Evolutionary conservation across 1,139 yeast genomes (phyloP).

Genomic region (Blastobotrys ciferrii): DNA sequence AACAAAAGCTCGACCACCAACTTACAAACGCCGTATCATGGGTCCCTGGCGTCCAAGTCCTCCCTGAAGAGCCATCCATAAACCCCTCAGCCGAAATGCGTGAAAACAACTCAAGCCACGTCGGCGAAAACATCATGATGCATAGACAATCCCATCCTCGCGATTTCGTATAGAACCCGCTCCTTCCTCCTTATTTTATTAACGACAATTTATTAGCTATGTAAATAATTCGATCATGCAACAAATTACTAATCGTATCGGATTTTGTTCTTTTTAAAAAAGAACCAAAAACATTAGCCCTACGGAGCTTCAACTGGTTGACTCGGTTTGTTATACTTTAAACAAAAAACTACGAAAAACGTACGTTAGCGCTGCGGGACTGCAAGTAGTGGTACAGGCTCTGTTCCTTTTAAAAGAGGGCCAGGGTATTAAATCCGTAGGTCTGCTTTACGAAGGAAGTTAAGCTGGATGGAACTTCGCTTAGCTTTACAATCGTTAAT

Average conservation of each 20-base stretch:
- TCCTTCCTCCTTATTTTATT: neutral
- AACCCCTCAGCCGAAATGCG: slow-evolving; percentile 17
- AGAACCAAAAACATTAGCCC: too few species aligned
- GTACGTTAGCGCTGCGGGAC: too few species aligned
- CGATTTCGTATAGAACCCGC: slow-evolving; percentile 3
- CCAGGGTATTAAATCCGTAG: too few species aligned
- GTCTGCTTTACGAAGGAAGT: too few species aligned
- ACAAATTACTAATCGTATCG: slow-evolving; percentile 5
- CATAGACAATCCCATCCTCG: slow-evolving; percentile 17
- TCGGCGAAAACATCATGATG: slow-evolving; percentile 22
- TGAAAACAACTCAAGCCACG: slow-evolving; percentile 15
- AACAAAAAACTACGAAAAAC: too few species aligned
- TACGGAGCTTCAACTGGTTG: too few species aligned
- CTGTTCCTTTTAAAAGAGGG: too few species aligned
- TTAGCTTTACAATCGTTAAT: too few species aligned
- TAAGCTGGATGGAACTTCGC: too few species aligned
- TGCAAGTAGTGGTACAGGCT: too few species aligned
- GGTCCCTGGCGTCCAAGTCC: slow-evolving; percentile 22
- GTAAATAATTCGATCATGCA: neutral
- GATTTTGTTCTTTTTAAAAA: too few species aligned
- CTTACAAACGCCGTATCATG: slow-evolving; percentile 21
- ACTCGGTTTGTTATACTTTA: too few species aligned
- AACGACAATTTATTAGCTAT: neutral
- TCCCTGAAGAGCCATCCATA: slow-evolving; percentile 11
- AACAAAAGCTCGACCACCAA: slow-evolving; percentile 19